phyloP scores from a whole-genome alignment of 2,329 filamentous ascomycete species.

The Cordyceps cicadae region DNA sequence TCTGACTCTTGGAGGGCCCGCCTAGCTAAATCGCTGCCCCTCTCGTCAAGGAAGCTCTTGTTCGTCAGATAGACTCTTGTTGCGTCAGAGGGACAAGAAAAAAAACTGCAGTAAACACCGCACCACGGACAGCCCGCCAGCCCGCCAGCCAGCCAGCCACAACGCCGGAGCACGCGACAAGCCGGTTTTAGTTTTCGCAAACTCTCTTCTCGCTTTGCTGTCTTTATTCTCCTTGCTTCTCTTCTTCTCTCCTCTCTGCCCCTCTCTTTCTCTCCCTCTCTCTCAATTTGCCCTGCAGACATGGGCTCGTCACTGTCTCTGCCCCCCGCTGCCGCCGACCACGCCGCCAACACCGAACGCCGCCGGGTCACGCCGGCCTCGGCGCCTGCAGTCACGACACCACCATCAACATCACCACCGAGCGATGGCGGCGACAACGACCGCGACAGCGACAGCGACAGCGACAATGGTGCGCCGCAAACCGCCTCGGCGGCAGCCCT shows the following conservation, averaged over 20 bases:
- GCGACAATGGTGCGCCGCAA: background rate
- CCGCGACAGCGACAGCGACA: background rate
- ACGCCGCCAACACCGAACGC: background rate
- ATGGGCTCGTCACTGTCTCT: slow-evolving; percentile 8
- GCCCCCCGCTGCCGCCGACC: background rate
- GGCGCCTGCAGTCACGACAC: background rate
- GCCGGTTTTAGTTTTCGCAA: too few relatives aligned
- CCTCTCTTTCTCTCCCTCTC: background rate
- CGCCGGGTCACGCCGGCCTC: slow-evolving; percentile 8
- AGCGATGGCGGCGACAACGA: background rate
- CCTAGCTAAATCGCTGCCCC: slow-evolving; percentile 1
- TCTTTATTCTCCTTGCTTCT: background rate
- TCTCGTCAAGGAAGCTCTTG: background rate
- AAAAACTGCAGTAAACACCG: slow-evolving; percentile 8
- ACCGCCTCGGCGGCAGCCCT: background rate
- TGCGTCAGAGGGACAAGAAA: background rate
- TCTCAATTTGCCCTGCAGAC: background rate
- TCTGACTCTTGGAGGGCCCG: background rate
- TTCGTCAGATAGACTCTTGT: slow-evolving; percentile 1
- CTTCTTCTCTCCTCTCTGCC: too few relatives aligned
- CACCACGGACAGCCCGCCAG: background rate
- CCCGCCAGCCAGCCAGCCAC: background rate
- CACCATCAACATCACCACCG: background rate
- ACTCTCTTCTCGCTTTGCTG: background rate
- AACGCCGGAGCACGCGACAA: slow-evolving; percentile 3